Conservation (phyloP, 257 asterid species). For the Rhazya stricta region DNA sequence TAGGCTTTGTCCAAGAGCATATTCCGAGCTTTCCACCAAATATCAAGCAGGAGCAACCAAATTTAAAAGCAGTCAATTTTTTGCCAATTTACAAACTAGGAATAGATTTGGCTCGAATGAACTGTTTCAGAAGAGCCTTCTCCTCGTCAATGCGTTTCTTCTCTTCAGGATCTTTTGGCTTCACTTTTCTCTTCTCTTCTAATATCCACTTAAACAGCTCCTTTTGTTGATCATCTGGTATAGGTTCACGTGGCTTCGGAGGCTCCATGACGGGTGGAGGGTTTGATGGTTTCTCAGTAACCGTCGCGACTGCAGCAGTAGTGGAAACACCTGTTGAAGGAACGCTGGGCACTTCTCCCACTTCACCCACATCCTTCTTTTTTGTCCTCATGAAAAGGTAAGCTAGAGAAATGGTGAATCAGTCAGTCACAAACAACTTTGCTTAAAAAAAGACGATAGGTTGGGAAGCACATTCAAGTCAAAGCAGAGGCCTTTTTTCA, state of each 20-base stretch:
- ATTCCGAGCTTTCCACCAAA: slow-evolving; percentile 2
- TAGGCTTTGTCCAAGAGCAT: background rate
- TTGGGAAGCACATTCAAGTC: background rate
- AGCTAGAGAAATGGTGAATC: slow-evolving; percentile 34
- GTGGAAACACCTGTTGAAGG: slow-evolving; percentile 32
- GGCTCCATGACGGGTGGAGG: slow-evolving; percentile 27
- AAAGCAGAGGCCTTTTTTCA: background rate
- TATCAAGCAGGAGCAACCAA: background rate
- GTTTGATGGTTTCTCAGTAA: slow-evolving; percentile 25
- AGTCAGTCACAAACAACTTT: background rate
- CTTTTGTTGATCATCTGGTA: slow-evolving; percentile 65
- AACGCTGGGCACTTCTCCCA: slow-evolving; percentile 29
- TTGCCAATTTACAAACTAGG: slow-evolving; percentile 35
- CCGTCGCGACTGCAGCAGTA: slow-evolving; percentile 21
- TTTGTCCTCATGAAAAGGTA: slow-evolving; percentile 57
- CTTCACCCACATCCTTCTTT: slow-evolving; percentile 32
- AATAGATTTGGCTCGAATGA: slow-evolving; percentile 58
- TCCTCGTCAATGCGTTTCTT: slow-evolving; percentile 78
- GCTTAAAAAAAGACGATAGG: background rate
- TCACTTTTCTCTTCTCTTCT: slow-evolving; percentile 75
- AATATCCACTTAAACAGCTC: slow-evolving; percentile 77
- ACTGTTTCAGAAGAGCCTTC: slow-evolving; percentile 75
- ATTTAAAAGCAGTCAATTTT: background rate
- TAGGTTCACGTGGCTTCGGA: slow-evolving; percentile 42
- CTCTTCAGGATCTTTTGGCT: slow-evolving; percentile 68